A percentile compares a stretch with the other conserved stretches of the same genome.
Conservation (phyloP, 352 stramenopile species). For the Globisporangium parvum region DNA sequence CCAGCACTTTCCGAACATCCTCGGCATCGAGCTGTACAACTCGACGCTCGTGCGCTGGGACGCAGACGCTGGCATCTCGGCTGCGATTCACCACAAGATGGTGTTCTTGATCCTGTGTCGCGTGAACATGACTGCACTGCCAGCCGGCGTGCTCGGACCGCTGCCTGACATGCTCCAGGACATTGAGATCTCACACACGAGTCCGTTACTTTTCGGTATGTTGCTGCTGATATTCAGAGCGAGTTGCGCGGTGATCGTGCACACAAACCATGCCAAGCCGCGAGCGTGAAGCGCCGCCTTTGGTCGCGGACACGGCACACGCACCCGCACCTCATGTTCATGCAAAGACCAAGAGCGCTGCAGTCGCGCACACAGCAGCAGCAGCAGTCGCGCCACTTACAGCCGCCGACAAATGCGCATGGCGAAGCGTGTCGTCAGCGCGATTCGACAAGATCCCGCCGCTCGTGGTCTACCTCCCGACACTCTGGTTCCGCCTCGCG, state of each 20-base stretch:
- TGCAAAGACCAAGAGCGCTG: neutral
- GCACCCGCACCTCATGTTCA: neutral
- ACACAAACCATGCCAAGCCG: no score
- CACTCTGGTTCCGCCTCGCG: slow-evolving; percentile 5
- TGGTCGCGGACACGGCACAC: neutral
- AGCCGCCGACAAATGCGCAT: no score
- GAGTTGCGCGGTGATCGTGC: no score
- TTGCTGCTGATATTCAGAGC: no score
- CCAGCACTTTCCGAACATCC: slow-evolving; percentile 20
- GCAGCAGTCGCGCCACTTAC: no score
- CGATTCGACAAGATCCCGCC: neutral
- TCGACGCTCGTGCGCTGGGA: slow-evolving; percentile 21
- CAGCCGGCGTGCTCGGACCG: slow-evolving; percentile 11
- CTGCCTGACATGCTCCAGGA: slow-evolving; percentile 18
- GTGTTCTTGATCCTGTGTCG: slow-evolving; percentile 17
- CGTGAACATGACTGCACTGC: slow-evolving; percentile 28
- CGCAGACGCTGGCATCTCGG: slow-evolving; percentile 14
- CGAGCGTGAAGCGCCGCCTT: neutral
- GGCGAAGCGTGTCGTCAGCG: no score
- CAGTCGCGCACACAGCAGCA: no score
- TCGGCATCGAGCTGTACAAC: slow-evolving; percentile 33
- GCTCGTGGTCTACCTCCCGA: slow-evolving; percentile 6
- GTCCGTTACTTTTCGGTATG: no score
- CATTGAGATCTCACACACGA: slow-evolving; percentile 21
- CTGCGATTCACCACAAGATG: slow-evolving; percentile 13